Evolutionary conservation across 345 rosid species (phyloP), one percentile per base, ranked within the genome.

Genomic region (Sapria himalayana): DNA sequence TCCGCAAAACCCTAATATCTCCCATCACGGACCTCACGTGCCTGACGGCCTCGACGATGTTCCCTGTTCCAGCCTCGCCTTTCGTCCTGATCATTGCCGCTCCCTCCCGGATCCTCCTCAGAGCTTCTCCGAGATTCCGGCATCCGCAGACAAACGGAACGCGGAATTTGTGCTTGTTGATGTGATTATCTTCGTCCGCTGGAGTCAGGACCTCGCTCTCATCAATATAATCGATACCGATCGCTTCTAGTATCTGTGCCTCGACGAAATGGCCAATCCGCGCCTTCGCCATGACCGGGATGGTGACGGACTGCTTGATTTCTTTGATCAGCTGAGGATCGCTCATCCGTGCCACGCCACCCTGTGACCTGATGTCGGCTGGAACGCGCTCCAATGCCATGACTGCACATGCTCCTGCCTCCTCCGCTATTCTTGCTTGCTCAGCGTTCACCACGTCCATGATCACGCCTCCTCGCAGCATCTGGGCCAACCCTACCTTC

Each of bases 211-310:
- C 67, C 48, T 62, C 67, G 59, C 63, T 57, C 41, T 62, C 67
- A 42, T 62, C 67, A 18, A 62, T 53, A 25, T 62, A 62, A 29
- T 62, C 67, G 40, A 62, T 38, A 13, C 62, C 63, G 17, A 62
- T 45, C 4, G 63, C 67, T 37, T 62, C 63, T 6, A 62, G 59
- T 58, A 78, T 74, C 37, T 74, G 79, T 13, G 91, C 82, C 47
- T 74, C 91, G 1, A 74, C 84, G 61, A 78, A 74, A 55, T 78
- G 91, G 3, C 84, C 84, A 15, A 78, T 74, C 31, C 91, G 65
- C 2, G 91, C 82, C 51, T 74, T 78, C 22, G 84, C 84, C 84
- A 74, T 74, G 17, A 74, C 84, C n/a, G 84, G 91, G 50, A 78
- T 78, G 27, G 91, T 74, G 29, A 74, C 84, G 31, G 80, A 57